Base-by-base conservation (phyloP, 2,329 filamentous ascomycete genomes). In the Thielaviopsis musarum region DNA sequence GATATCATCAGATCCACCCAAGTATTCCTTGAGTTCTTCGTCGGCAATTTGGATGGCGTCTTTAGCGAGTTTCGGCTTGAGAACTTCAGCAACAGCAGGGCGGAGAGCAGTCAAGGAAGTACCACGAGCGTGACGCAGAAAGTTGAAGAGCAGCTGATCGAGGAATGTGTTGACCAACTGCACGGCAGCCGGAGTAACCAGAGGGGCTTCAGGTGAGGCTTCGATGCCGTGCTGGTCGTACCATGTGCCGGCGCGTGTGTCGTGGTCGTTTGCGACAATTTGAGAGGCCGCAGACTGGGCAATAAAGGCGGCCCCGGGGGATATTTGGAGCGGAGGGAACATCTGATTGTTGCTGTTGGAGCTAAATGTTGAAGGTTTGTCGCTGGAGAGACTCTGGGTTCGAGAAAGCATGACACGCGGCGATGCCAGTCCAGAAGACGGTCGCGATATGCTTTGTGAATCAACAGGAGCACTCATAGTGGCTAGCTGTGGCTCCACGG, bases 121-220 rank as follows among this genome's bases (percentile, higher is more conserved):
- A 2, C 90, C 90, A 66, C 85, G 84, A 19, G 91, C 84, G 13
- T 82, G 75, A 26, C 83, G 82, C n/a, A 98, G 80, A 63, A 97
- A 87, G 67, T 88, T 91, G 75, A 91, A 95, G 5, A 98, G 79
- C 4, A 97, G 77, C 68, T 96, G 88, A 70, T 98, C 93, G 63
- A 98, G 80, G 68, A 98, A 98, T 66, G 80, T 83, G 72, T 98
- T 98, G 67, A 96, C 80, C 10, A 95, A 79, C 51, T 78, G 77
- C 45, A 97, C 75, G 0, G 93, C 88, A 28, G 80, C 78, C 1
- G 79, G 75, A 0, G 89, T 85, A 60, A 95, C 87, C 55, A 85
- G 69, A 19, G 87, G 87, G 19, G 84, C 82, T 65, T 87, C 84
- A 60, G 78, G 77, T 4, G 80, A 79, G 0, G 81, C 78, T 64